Percentiles rank a stretch among this genome's conserved stretches.
Conservation (phyloP, 257 asterid genomes). For the Fraxinus excelsior region DNA sequence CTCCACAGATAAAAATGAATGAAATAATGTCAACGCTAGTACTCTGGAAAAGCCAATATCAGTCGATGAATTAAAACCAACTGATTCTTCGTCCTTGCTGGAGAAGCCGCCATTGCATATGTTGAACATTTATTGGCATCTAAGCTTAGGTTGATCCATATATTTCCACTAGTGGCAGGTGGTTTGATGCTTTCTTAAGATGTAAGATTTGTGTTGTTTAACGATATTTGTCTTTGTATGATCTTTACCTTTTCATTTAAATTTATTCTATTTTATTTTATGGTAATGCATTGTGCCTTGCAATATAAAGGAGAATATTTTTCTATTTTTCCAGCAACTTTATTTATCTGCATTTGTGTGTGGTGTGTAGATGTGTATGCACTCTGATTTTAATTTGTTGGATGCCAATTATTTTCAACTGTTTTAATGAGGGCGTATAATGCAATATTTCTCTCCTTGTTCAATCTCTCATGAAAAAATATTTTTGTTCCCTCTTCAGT, state of each 20-base stretch:
- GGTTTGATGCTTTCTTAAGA: neutral
- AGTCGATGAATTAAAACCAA: neutral
- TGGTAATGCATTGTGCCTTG: neutral
- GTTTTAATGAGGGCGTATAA: neutral
- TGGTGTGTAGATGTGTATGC: neutral
- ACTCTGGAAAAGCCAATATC: conserved; percentile 6
- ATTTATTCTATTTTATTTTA: neutral
- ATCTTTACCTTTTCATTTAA: neutral
- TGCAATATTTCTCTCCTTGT: neutral
- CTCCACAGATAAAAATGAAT: neutral
- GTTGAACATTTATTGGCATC: neutral
- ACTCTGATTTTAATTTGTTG: neutral
- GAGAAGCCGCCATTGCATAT: neutral
- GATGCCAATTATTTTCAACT: neutral
- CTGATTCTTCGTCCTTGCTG: conserved; percentile 4
- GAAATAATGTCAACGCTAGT: neutral
- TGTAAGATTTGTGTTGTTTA: neutral
- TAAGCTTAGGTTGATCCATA: neutral
- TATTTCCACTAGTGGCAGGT: neutral
- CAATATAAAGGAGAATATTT: neutral
- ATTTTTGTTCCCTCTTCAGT: neutral
- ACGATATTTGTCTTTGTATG: neutral
- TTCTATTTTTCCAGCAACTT: neutral
- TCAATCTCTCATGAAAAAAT: neutral
- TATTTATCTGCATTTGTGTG: neutral